Percentiles rank a stretch among this genome's conserved stretches.
These are phyloP conservation scores for Ephemerocybe angulata DNA, from an alignment of 768 basidiomycete genomes.

Conservation along the genomic window DNA sequence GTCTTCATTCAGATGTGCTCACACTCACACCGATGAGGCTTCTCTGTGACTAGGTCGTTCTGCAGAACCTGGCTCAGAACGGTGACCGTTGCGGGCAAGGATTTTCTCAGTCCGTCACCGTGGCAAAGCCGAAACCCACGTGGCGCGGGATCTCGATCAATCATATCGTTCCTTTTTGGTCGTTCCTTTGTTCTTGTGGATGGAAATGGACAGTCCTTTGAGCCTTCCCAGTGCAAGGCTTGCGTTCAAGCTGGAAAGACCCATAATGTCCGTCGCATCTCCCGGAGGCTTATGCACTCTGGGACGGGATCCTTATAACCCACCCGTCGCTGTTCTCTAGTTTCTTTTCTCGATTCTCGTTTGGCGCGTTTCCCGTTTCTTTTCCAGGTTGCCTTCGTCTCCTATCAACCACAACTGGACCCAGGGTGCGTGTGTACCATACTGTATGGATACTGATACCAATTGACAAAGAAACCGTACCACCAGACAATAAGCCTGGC, in stretches of 20 bases:
- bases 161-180: slow-evolving; percentile 18
- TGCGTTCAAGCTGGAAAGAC: slow-evolving; percentile 8
- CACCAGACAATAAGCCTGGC: slow-evolving; percentile 31
- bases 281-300: neutral
- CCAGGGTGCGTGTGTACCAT: slow-evolving; percentile 24
- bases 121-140: slow-evolving; percentile 15
- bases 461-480: slow-evolving; percentile 11
- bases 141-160: slow-evolving; percentile 21
- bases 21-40: slow-evolving; percentile 2
- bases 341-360: slow-evolving; percentile 8
- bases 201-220: slow-evolving; percentile 26
- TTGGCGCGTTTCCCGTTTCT: slow-evolving; percentile 12
- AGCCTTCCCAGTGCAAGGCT: slow-evolving; percentile 17
- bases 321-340: slow-evolving; percentile 1
- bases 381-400: slow-evolving; percentile 16
- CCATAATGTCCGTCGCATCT: slow-evolving; percentile 11
- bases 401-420: slow-evolving; percentile 16
- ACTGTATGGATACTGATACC: slow-evolving; percentile 12
- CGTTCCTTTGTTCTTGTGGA: slow-evolving; percentile 26
- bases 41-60: neutral
- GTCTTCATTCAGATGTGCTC: neutral
- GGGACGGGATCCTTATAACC: slow-evolving; percentile 7
- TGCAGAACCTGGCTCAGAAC: slow-evolving; percentile 1
- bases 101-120: slow-evolving; percentile 8
- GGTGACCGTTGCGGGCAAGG: neutral